phyloP scores from a whole-genome alignment of 1,284 basidiomycete genomes.

The Cerioporus squamosus region DNA sequence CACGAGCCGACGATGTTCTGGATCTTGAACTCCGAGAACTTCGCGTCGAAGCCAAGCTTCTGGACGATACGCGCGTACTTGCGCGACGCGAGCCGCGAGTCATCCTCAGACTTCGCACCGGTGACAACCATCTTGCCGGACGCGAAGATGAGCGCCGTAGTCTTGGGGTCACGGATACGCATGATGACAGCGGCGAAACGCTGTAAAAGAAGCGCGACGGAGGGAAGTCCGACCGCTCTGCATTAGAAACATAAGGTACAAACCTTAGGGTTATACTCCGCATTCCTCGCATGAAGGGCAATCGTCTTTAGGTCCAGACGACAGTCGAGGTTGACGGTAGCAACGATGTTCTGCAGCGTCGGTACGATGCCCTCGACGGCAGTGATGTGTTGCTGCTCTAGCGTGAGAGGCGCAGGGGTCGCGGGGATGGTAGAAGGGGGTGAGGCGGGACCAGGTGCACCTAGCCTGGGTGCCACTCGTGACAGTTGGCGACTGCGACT shows the following conservation, averaged over 20 bases:
- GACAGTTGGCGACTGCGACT: constrained; percentile 31
- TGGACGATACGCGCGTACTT: constrained; percentile 99
- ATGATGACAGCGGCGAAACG: constrained; percentile 99
- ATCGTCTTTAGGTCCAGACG: constrained; percentile 98
- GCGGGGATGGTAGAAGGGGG: constrained; percentile 54
- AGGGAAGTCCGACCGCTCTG: constrained; percentile 68
- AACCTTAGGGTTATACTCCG: constrained; percentile 99
- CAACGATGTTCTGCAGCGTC: constrained; percentile 97
- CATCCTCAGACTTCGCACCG: constrained; percentile 98
- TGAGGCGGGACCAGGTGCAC: constrained; percentile 52
- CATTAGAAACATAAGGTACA: constrained; percentile 52
- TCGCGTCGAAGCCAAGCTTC: constrained; percentile 99
- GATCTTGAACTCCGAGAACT: constrained; percentile 99
- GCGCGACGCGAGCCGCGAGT: constrained; percentile 94
- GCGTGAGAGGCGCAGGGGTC: constrained; percentile 73
- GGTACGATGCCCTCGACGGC: constrained; percentile 95
- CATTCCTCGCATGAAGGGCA: constrained; percentile 96
- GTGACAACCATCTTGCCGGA: constrained; percentile 99
- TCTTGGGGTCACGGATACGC: constrained; percentile 99
- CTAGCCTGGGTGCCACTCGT: constrained; percentile 30
- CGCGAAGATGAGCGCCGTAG: constrained; percentile 98
- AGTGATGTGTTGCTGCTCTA: constrained; percentile 90
- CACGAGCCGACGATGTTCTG: constrained; percentile 99
- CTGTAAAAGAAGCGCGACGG: constrained; percentile 57
- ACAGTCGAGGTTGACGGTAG: constrained; percentile 98